These are phyloP conservation scores for Colletotrichum liaoningense DNA, from an alignment of 2,329 filamentous ascomycete genomes.

Conservation along the genomic window DNA sequence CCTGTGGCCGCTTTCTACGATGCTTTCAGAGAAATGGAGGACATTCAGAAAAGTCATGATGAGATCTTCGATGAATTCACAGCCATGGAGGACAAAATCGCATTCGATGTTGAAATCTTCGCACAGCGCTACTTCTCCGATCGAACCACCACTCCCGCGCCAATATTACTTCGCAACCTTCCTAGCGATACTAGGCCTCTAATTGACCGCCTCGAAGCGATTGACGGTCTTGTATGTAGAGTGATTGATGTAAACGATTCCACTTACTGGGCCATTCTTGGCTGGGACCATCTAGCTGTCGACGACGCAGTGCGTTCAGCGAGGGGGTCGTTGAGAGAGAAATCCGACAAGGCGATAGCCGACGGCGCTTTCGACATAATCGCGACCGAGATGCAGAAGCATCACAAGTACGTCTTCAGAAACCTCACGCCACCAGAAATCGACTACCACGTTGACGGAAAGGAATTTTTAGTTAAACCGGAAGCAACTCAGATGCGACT, in stretches of 20 bases:
- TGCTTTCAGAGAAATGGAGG: background rate
- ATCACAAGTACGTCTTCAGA: background rate
- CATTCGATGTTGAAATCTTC: conserved; percentile 8
- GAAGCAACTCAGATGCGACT: background rate
- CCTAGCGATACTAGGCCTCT: background rate
- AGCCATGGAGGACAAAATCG: background rate
- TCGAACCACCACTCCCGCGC: background rate
- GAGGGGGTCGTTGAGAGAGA: no score
- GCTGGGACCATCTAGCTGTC: no score
- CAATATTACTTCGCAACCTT: background rate
- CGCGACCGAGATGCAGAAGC: background rate
- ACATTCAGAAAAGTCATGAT: background rate
- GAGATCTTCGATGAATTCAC: background rate
- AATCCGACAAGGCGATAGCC: background rate
- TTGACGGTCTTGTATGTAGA: background rate
- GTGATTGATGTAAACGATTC: no score
- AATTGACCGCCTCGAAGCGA: background rate
- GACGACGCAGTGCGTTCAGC: no score
- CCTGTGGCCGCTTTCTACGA: background rate
- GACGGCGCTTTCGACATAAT: background rate
- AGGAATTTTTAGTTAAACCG: background rate
- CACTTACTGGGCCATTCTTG: no score
- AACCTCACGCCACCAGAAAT: background rate
- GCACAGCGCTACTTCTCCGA: background rate
- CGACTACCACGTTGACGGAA: background rate